Evolutionary conservation across 331 rosid genomes (phyloP).

Genomic region (Pyrus hybrid): DNA sequence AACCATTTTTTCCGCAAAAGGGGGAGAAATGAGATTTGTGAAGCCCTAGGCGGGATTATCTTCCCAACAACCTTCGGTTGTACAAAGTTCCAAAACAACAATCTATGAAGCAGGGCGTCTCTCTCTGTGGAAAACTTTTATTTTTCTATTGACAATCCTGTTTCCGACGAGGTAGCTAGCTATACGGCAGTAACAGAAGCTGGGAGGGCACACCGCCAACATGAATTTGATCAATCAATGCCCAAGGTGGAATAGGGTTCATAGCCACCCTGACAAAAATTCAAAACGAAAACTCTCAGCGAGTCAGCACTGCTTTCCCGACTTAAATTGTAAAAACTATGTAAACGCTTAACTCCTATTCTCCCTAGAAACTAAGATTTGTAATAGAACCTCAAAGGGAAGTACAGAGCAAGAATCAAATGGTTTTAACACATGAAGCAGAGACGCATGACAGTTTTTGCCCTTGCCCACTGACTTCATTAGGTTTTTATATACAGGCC

Average conservation of each 20-base stretch:
- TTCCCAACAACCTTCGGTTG: background rate
- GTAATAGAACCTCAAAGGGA: background rate
- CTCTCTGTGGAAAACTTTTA: background rate
- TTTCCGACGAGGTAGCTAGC: background rate
- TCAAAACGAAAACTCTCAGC: constrained; percentile 8
- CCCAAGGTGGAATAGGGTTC: constrained; percentile 87
- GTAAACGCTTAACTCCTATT: background rate
- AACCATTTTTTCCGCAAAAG: background rate
- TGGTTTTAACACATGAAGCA: background rate
- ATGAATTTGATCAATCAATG: constrained; percentile 64
- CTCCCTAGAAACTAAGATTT: background rate
- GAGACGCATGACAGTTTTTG: background rate
- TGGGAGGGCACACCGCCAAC: constrained; percentile 27
- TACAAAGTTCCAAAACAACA: background rate
- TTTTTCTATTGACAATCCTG: constrained; percentile 2
- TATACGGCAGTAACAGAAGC: constrained; percentile 20
- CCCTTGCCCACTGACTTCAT: background rate
- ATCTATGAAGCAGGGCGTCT: background rate
- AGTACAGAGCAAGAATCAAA: background rate
- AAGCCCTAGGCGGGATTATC: background rate
- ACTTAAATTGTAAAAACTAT: background rate
- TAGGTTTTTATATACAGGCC: background rate
- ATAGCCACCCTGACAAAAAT: constrained; percentile 62
- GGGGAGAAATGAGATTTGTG: background rate
- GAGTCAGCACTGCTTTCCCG: background rate